Evolutionary conservation across 441 rosid species (phyloP).

Genomic region (Manihot esculenta): DNA sequence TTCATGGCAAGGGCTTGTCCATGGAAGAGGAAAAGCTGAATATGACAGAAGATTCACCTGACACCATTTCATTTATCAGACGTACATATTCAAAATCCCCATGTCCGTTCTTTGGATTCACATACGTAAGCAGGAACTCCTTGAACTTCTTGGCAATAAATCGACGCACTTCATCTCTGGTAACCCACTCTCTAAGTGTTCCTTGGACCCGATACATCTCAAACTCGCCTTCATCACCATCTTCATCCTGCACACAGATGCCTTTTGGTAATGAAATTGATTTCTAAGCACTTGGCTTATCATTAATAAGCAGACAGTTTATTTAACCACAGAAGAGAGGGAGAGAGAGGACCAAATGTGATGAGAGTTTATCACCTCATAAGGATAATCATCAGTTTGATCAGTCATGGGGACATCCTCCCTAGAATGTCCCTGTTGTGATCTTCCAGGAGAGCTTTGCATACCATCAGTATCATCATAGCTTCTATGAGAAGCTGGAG

Average conservation of each 20-base stretch:
- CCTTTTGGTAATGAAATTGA: slow-evolving; percentile 10
- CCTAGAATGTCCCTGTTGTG: slow-evolving; percentile 56
- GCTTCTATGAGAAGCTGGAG: slow-evolving; percentile 55
- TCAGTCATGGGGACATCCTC: slow-evolving; percentile 91
- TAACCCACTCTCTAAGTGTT: slow-evolving; percentile 95
- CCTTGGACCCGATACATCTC: slow-evolving; percentile 96
- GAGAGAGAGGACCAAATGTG: slow-evolving; percentile 14
- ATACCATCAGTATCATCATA: slow-evolving; percentile 65
- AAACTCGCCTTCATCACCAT: slow-evolving; percentile 78
- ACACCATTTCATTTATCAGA: slow-evolving; percentile 84
- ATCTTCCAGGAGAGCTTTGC: slow-evolving; percentile 76
- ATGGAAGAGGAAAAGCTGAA: neutral
- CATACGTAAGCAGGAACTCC: slow-evolving; percentile 82
- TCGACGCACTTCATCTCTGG: slow-evolving; percentile 93
- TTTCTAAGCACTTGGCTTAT: neutral
- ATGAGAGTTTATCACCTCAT: slow-evolving; percentile 38
- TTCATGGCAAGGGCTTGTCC: neutral
- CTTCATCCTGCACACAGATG: slow-evolving; percentile 50
- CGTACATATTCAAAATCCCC: slow-evolving; percentile 77
- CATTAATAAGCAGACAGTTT: neutral
- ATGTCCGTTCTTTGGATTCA: slow-evolving; percentile 62
- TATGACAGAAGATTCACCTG: slow-evolving; percentile 49
- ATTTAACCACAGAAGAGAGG: neutral
- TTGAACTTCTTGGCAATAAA: slow-evolving; percentile 87
- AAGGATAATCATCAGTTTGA: slow-evolving; percentile 75